A percentile compares a stretch with the other conserved stretches of the same genome.
phyloP scores from a whole-genome alignment of 2,329 filamentous ascomycete genomes.

The Chaetomium strumarium region DNA sequence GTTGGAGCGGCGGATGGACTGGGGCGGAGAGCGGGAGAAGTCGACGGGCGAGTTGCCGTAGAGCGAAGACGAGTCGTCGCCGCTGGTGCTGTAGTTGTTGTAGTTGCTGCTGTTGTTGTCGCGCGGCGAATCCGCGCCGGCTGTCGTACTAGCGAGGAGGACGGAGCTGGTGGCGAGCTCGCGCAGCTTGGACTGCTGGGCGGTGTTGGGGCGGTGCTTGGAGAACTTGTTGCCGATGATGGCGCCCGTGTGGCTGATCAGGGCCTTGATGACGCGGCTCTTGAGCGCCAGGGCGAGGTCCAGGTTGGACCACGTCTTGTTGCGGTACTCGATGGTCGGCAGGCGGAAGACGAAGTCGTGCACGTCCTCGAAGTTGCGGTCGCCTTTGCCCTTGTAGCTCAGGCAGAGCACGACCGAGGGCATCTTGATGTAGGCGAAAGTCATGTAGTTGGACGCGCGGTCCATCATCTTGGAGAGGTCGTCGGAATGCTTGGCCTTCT shows the following conservation, averaged over 20 bases:
- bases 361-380: conserved; percentile 92
- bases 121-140: conserved; percentile 24
- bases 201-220: conserved; percentile 74
- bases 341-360: conserved; percentile 97
- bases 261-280: conserved; percentile 85
- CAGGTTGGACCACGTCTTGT: conserved; percentile 98
- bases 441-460: conserved; percentile 95
- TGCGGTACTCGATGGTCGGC: conserved; percentile 89
- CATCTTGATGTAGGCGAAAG: conserved; percentile 89
- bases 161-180: conserved; percentile 78
- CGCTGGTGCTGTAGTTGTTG: conserved; percentile 37
- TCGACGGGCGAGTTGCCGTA: conserved; percentile 50
- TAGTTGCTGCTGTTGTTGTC: conserved; percentile 34
- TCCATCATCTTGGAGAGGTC: conserved; percentile 96
- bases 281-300: conserved; percentile 90
- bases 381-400: conserved; percentile 92
- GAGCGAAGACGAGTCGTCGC: conserved; percentile 52
- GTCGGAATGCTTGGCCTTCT: conserved; percentile 62
- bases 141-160: conserved; percentile 42
- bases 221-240: conserved; percentile 98
- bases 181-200: conserved; percentile 71
- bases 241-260: conserved; percentile 91
- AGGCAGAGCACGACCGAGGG: conserved; percentile 92
- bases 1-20: conserved; percentile 45
- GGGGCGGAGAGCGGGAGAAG: conserved; percentile 53